Evolutionary conservation across 345 rosid genomes (phyloP), one percentile per base, ranked within the genome.

Genomic region (Bruguiera parviflora): DNA sequence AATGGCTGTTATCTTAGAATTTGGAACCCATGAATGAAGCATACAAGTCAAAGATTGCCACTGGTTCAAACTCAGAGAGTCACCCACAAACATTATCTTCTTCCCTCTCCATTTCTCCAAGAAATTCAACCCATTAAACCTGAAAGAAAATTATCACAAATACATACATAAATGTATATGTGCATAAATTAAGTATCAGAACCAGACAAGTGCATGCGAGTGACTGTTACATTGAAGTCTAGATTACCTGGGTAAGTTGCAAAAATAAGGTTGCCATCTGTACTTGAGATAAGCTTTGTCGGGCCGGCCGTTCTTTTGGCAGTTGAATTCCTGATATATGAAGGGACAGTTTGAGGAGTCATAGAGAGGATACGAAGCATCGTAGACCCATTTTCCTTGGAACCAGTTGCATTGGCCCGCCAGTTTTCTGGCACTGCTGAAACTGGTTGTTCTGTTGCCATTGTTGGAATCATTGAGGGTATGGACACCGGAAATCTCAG

Each of bases 191-290:
- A 43, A 43, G 19, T 13, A 33, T 33, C 37, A 33, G 10, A 33
- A 33, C 37, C 47, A 39, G 47, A 39, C 46, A 39, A 2, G 46
- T 39, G 46, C 15, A 3, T 39, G 15, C 46, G 18, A 13, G 49
- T 43, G 49, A 43, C 18, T 11, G 49, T 43, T 13, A 43, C 18
- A 11, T 43, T 43, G 49, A 13, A 15, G 18, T 3, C 4, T 3
- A 43, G 49, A 43, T 43, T 69, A 87, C 92, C 83, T 84, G 20
- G 93, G 93, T 20, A 86, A 70, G 64, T 25, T 68, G 64, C 93
- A 88, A 13, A 77, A 74, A 73, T 72, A 83, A 24, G 93, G 93
- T 51, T 84, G 88, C 93, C 93, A 88, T 35, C 88, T 77, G 68
- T 81, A 88, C 53, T 84, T 86, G 67, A 80, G 85, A 71, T 86